These are phyloP conservation scores for Linum usitatissimum DNA, from an alignment of 345 rosid species.

Conservation along the genomic window DNA sequence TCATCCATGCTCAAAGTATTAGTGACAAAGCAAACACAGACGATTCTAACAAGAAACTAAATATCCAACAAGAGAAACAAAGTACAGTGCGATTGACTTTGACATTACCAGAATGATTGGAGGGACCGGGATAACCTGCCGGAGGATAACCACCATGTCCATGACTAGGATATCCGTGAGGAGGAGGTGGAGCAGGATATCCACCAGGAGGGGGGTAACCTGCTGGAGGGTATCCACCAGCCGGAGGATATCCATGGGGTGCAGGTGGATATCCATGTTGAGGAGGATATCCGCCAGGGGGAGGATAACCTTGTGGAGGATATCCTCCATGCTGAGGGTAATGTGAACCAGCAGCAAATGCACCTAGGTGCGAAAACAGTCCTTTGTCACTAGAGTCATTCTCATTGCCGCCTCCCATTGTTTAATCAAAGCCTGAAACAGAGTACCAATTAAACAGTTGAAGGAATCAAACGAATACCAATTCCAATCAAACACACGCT, in stretches of 20 bases:
- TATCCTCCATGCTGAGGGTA: conserved; percentile 26
- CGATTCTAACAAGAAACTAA: background rate
- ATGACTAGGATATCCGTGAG: conserved; percentile 12
- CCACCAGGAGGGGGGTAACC: conserved; percentile 23
- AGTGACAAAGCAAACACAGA: background rate
- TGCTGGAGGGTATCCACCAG: conserved; percentile 18
- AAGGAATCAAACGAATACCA: too few relatives aligned
- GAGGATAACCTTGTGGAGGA: conserved; percentile 35
- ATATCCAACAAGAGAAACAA: background rate
- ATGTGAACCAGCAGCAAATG: conserved; percentile 42
- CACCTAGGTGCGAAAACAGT: conserved; percentile 51
- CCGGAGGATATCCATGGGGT: conserved; percentile 40
- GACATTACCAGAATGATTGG: conserved; percentile 22
- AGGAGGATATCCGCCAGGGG: conserved; percentile 29
- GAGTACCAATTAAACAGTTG: background rate
- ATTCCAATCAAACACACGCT: too few relatives aligned
- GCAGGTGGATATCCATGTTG: conserved; percentile 45
- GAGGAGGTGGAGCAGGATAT: conserved; percentile 39
- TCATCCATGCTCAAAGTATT: background rate
- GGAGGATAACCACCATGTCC: conserved; percentile 21
- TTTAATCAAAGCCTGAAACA: conserved; percentile 9
- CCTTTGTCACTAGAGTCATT: conserved; percentile 48
- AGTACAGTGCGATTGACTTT: too few relatives aligned
- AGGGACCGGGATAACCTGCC: conserved; percentile 44
- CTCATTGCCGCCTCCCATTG: conserved; percentile 37